Base-by-base conservation (phyloP, 805 yeast genomes). In the Sugiyamaella lignohabitans region DNA sequence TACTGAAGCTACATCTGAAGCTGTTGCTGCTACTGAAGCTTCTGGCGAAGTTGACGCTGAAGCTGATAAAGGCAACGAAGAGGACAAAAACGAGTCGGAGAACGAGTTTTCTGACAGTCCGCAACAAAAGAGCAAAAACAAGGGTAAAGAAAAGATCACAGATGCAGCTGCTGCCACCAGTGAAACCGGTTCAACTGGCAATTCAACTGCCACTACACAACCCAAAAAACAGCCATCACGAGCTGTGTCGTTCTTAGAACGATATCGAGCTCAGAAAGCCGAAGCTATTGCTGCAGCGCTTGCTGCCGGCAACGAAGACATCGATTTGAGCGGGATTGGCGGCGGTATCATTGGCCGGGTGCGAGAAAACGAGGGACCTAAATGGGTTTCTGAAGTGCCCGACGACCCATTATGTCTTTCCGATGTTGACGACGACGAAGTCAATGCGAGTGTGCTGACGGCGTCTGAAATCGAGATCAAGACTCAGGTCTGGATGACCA, bases 401-500 rank as follows among this genome's bases (percentile, higher is more conserved):
- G 85, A 83, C 23, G 82, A 78, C 41, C 79, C 78, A 1, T 82
- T 75, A 1, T 70, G 79, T 42, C 70, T 83, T 39, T 79, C 80
- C 5, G 95, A 87, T 57, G 83, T 83, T 3, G 94, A 86, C 54
- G 97, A 88, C 59, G 91, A 80, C 11, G 96, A 87, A 54, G 70
- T 87, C 10, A 79, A 78, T 3, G 66, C 69, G 0, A 72, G 80
- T 29, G 59, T 86, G 38, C 69, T 93, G 41, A 73, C 76, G 2
- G 80, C 75, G 45, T 87, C 82, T 43, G 96, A 89, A 52, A 73
- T 81, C 8, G 73, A 68, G 47, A 61, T 82, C 53, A 93, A 91
- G 63, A 89, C 87, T 55, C 73, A 84, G 50, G 78, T 89, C 2
- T 93, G 98, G 98, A 80, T 84, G 45, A 89, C 93, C 2, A 72